phyloP scores from a whole-genome alignment of 2,329 filamentous ascomycete genomes.

The Macrophomina pseudophaseolina region DNA sequence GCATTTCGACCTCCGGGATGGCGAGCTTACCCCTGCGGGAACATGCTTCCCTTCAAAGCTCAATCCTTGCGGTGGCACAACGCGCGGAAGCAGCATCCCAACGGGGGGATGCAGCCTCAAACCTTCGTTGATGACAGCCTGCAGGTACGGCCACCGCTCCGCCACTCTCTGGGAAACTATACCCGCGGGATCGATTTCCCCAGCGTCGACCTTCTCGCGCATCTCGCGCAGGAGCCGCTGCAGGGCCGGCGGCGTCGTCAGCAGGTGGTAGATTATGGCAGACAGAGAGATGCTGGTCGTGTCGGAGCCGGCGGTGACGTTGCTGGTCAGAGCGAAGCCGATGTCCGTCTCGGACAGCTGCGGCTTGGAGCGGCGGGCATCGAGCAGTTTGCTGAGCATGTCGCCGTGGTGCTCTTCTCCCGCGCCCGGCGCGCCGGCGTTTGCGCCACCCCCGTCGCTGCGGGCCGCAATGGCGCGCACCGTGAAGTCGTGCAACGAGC shows the following conservation, averaged over 20 bases:
- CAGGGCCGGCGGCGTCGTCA: conserved; percentile 38
- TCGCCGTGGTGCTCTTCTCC: too few species aligned
- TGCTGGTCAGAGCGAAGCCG: background rate
- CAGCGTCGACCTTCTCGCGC: conserved; percentile 7
- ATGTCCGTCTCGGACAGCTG: background rate
- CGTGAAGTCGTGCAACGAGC: background rate
- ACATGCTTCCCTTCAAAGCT: background rate
- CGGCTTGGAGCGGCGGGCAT: background rate
- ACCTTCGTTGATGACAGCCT: conserved; percentile 40
- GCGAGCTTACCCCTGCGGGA: background rate
- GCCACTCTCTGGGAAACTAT: conserved; percentile 31
- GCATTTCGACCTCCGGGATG: background rate
- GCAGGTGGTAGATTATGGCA: conserved; percentile 44
- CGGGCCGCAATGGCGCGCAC: background rate
- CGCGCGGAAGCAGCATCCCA: conserved; percentile 29
- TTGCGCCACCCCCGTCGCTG: too few species aligned
- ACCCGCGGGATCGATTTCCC: conserved; percentile 2
- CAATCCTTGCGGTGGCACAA: background rate
- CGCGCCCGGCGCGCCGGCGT: background rate
- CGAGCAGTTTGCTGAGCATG: background rate
- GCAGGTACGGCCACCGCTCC: conserved; percentile 33
- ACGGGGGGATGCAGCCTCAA: conserved; percentile 31
- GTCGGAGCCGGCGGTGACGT: conserved; percentile 40
- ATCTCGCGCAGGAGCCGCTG: conserved; percentile 33
- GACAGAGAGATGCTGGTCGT: conserved; percentile 42